phyloP scores from a whole-genome alignment of 768 basidiomycete genomes.

The Suillus decipiens region DNA sequence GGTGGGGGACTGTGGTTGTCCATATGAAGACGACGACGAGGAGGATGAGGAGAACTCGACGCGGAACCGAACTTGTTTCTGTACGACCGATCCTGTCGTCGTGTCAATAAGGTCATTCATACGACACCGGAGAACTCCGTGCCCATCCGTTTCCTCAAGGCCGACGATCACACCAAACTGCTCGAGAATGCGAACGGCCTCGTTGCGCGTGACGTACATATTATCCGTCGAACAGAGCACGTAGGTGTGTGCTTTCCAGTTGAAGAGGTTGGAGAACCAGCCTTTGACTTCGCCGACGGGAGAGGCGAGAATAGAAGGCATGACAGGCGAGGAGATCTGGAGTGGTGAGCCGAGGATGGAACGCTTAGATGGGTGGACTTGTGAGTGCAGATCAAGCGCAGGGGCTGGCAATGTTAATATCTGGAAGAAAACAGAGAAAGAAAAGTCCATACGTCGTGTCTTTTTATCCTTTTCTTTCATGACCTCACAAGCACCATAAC shows the following conservation, averaged over 20 bases:
- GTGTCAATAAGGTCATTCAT: conserved; percentile 50
- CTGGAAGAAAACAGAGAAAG: conserved; percentile 3
- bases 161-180: conserved; percentile 63
- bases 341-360: conserved; percentile 52
- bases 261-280: conserved; percentile 96
- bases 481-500: conserved; percentile 35
- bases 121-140: conserved; percentile 50
- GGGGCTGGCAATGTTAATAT: conserved; percentile 43
- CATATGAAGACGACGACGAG: conserved; percentile 20
- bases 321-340: conserved; percentile 40
- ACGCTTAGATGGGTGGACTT: conserved; percentile 44
- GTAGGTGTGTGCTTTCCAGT: conserved; percentile 73
- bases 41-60: conserved; percentile 62
- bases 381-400: conserved; percentile 52
- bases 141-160: conserved; percentile 51
- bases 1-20: conserved; percentile 22
- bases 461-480: conserved; percentile 57
- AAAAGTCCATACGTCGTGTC: conserved; percentile 49
- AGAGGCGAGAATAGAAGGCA: conserved; percentile 55
- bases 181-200: conserved; percentile 64
- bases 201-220: conserved; percentile 60
- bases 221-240: conserved; percentile 59
- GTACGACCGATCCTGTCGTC: conserved; percentile 39
- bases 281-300: conserved; percentile 83
- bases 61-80: conserved; percentile 82